Conservation (phyloP, 768 basidiomycete genomes). For the Boletus speciosus region DNA sequence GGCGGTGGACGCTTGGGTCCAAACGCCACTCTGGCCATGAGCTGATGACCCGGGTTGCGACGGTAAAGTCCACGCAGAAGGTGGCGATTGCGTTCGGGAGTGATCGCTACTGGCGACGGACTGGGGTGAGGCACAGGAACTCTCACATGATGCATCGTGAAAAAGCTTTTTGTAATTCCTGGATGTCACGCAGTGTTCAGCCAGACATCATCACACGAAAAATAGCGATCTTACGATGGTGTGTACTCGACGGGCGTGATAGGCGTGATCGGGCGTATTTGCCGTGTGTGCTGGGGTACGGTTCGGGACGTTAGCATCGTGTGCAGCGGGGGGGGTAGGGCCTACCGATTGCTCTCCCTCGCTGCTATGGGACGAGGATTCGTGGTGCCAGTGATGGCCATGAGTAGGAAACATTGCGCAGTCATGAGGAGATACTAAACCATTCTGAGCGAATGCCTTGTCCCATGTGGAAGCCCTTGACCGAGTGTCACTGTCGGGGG, state of each 20-base stretch:
- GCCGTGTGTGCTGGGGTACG: slow-evolving; percentile 24
- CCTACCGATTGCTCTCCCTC: slow-evolving; percentile 30
- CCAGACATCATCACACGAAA: slow-evolving; percentile 1
- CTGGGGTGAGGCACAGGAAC: slow-evolving; percentile 29
- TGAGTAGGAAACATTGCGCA: slow-evolving; percentile 32
- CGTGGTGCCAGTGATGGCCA: slow-evolving; percentile 26
- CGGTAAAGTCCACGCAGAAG: slow-evolving; percentile 41
- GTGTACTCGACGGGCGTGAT: slow-evolving; percentile 35
- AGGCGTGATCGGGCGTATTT: slow-evolving; percentile 35
- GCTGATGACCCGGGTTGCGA: slow-evolving; percentile 32
- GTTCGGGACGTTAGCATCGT: slow-evolving; percentile 12
- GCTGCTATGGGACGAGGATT: slow-evolving; percentile 21
- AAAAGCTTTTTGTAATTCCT: slow-evolving; percentile 33
- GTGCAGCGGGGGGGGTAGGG: not conserved
- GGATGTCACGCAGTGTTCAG: slow-evolving; percentile 11
- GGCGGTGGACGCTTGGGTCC: slow-evolving; percentile 25
- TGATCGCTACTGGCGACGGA: slow-evolving; percentile 41
- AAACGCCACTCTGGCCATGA: slow-evolving; percentile 23
- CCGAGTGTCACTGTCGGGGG: slow-evolving; percentile 24
- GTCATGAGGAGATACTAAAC: slow-evolving; percentile 36
- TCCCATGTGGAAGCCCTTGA: slow-evolving; percentile 36
- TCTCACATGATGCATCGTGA: slow-evolving; percentile 30
- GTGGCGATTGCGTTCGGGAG: slow-evolving; percentile 47
- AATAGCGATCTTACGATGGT: slow-evolving; percentile 27
- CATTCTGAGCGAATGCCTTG: slow-evolving; percentile 35